Conservation (phyloP, 2,329 filamentous ascomycete genomes). For the Exophiala mesophila region DNA sequence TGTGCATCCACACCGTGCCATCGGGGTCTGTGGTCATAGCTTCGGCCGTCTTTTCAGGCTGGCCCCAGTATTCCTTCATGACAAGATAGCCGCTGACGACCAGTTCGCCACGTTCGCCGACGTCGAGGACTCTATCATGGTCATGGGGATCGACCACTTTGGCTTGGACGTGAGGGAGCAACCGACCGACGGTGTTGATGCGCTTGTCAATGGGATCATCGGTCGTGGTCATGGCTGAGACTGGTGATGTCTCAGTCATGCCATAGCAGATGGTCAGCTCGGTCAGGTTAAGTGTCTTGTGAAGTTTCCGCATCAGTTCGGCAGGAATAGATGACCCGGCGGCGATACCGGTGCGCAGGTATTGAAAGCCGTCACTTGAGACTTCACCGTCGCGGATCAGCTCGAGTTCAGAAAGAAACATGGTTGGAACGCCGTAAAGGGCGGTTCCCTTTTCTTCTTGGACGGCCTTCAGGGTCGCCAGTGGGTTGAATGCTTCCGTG, state of each 20-base stretch:
- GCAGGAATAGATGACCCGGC: slow-evolving; percentile 82
- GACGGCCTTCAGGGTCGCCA: slow-evolving; percentile 61
- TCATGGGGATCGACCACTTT: slow-evolving; percentile 78
- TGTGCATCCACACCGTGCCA: slow-evolving; percentile 74
- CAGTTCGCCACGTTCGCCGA: slow-evolving; percentile 71
- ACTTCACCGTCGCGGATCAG: slow-evolving; percentile 56
- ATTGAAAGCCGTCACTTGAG: slow-evolving; percentile 51
- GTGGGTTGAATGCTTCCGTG: slow-evolving; percentile 77
- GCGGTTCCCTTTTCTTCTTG: slow-evolving; percentile 61
- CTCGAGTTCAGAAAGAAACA: slow-evolving; percentile 87
- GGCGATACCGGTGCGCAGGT: slow-evolving; percentile 82
- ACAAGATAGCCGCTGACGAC: slow-evolving; percentile 79
- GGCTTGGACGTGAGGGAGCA: slow-evolving; percentile 74
- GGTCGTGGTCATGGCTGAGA: slow-evolving; percentile 72
- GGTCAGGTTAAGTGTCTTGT: slow-evolving; percentile 66
- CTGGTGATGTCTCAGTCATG: slow-evolving; percentile 82
- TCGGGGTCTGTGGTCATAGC: slow-evolving; percentile 48
- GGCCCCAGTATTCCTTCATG: slow-evolving; percentile 89
- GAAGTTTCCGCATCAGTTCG: slow-evolving; percentile 59
- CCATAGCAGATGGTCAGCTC: slow-evolving; percentile 93
- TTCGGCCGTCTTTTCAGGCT: slow-evolving; percentile 62
- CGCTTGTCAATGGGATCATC: slow-evolving; percentile 68
- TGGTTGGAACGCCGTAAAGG: slow-evolving; percentile 87
- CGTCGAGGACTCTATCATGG: slow-evolving; percentile 52
- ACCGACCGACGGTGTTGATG: slow-evolving; percentile 69